Conservation (phyloP, 1,139 yeast genomes). For the Yamadazyma oceani region DNA sequence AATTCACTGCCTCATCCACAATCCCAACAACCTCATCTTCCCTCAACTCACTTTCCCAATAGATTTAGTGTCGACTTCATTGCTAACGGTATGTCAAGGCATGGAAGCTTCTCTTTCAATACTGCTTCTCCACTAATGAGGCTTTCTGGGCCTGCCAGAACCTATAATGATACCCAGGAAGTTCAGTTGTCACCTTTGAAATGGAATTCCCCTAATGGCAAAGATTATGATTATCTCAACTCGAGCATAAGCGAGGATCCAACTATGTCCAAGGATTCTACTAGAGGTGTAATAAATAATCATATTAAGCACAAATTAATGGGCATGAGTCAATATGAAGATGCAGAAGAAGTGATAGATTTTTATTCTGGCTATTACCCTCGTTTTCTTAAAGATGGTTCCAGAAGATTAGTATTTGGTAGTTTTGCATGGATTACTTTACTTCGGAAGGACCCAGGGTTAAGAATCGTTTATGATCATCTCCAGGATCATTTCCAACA, state of each 20-base stretch:
- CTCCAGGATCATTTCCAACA: conserved; percentile 2
- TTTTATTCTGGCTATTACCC: conserved; percentile 35
- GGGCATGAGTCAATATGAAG: conserved; percentile 31
- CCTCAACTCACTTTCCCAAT: too few species aligned
- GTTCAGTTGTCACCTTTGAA: conserved; percentile 17
- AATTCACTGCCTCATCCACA: too few species aligned
- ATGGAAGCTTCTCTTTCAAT: conserved; percentile 8
- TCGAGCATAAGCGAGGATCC: background rate
- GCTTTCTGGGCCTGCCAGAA: conserved; percentile 1
- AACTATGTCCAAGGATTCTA: background rate
- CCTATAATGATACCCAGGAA: conserved; percentile 3
- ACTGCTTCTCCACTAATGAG: conserved; percentile 3
- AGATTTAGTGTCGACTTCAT: too few species aligned
- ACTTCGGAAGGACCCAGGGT: conserved; percentile 32
- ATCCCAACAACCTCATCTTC: too few species aligned
- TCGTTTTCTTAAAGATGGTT: conserved; percentile 20
- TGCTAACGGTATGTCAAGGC: conserved; percentile 2
- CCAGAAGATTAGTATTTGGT: conserved; percentile 34
- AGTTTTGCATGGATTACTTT: conserved; percentile 43
- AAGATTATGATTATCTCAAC: background rate
- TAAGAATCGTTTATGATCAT: conserved; percentile 18
- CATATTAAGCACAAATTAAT: conserved; percentile 13
- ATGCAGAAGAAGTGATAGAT: conserved; percentile 26
- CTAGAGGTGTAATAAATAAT: background rate
- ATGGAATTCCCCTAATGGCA: conserved; percentile 7